Evolutionary conservation across 2,329 filamentous ascomycete genomes (phyloP), one percentile per base, ranked within the genome.

Genomic region (Dactylellina parvicollis): DNA sequence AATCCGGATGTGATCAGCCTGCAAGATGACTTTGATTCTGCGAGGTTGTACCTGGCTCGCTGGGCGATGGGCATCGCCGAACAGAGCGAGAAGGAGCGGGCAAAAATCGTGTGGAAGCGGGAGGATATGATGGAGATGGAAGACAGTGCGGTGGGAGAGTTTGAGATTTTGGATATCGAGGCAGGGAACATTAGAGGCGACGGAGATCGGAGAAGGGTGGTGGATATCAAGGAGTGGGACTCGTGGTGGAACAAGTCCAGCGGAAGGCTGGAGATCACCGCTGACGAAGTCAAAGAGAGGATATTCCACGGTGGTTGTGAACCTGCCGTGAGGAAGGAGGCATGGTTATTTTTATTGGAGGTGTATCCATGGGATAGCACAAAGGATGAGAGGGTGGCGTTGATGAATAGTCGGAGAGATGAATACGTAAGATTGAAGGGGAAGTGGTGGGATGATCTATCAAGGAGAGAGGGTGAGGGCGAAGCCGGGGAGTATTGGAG

Each of bases 1-100:
- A 97, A 96, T 76, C 93, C 93, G 0, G 93, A 99, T 79, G 92
- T 99, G 0, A 93, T 97, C 82, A 97, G 91, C 0, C 81, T 99
- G 20, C 93, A 97, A 79, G 93, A 98, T 72, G 96, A 99, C 79
- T 99, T 97, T 77, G 96, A 99, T 83, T 96, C 92, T 78, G 95
- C 96, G 2, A 87, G 95, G 75, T 85, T 99, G 71, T 99, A 99
- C 79, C 85, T 99, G 38, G 95, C 95, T 20, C 86, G 95, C 75
- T 99, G 95, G 95, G 95, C 95, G 1, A 98, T 99, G 95, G 92
- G 92, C 5, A 96, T 99, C 75, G 93, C 95, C 0, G 96, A 99
- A 80, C 95, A 99, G 82, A 94, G 93, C 78, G 95, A 99, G 79
- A 86, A 88, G 38, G 95, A 99, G 77, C 85, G 90, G 22, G 91